Evolutionary conservation across 345 rosid genomes (phyloP).

Genomic region (Zanthoxylum bungeanum): DNA sequence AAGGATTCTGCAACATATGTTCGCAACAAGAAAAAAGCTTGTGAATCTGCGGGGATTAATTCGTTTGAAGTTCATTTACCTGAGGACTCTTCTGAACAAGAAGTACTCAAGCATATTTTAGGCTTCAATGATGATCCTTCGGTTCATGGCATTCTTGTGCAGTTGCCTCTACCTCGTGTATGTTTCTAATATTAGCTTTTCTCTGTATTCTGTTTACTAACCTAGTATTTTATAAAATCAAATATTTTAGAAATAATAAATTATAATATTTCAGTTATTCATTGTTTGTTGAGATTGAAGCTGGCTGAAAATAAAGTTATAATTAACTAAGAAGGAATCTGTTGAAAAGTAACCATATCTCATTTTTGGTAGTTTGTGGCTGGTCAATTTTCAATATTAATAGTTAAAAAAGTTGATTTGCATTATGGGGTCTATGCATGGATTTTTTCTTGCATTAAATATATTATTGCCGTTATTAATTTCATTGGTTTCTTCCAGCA

Average conservation of each 20-base stretch:
- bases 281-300: not conserved
- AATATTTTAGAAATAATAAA: not conserved
- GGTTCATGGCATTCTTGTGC: constrained; percentile 92
- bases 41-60: constrained; percentile 70
- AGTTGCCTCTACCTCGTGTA: constrained; percentile 81
- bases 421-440: not conserved
- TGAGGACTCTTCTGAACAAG: constrained; percentile 57
- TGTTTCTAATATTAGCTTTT: constrained; percentile 29
- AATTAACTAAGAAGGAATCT: not conserved
- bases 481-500: constrained; percentile 41
- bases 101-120: constrained; percentile 55
- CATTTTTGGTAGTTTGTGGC: not conserved
- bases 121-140: constrained; percentile 63
- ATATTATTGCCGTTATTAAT: not conserved
- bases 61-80: constrained; percentile 64
- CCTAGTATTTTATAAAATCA: not conserved
- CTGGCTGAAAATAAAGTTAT: not conserved
- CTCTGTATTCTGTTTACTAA: not conserved
- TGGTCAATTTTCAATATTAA: not conserved
- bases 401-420: not conserved
- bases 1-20: constrained; percentile 87
- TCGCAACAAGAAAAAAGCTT: constrained; percentile 85
- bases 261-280: not conserved
- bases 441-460: not conserved
- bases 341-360: not conserved